Conservation (phyloP, 129 eudicot genomes). For the Cynara cardunculus region DNA sequence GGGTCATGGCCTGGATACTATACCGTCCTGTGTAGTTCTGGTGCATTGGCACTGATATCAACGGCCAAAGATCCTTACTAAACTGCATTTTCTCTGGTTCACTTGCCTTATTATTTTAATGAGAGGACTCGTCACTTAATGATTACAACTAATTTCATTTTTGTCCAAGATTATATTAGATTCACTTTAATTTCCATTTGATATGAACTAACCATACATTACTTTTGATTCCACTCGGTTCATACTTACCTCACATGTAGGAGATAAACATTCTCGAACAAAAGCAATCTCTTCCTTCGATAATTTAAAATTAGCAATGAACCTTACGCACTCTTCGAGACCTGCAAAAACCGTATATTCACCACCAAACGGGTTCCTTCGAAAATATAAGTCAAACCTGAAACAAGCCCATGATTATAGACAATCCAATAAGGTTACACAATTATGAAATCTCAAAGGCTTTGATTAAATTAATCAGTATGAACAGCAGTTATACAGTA, state of each 20-base stretch:
- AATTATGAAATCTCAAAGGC: neutral
- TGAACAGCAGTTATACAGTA: neutral
- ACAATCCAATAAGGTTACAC: slow-evolving; percentile 1
- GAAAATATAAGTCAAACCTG: slow-evolving; percentile 94
- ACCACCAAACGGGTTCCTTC: slow-evolving; percentile 93
- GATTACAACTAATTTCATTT: neutral
- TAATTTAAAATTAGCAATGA: slow-evolving; percentile 80
- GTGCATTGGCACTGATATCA: too few relatives aligned
- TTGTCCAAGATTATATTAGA: neutral
- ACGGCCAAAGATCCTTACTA: too few relatives aligned
- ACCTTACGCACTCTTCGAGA: slow-evolving; percentile 87
- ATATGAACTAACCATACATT: neutral
- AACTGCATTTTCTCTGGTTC: too few relatives aligned
- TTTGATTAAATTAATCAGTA: neutral
- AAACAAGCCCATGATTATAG: slow-evolving; percentile 13
- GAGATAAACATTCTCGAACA: slow-evolving; percentile 57
- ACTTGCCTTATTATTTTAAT: too few relatives aligned
- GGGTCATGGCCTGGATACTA: too few relatives aligned
- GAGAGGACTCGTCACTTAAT: neutral
- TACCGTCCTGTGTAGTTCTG: too few relatives aligned
- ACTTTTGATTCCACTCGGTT: neutral
- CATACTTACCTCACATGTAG: slow-evolving; percentile 75
- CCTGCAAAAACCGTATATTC: slow-evolving; percentile 97
- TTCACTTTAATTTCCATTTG: neutral
- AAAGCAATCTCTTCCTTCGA: slow-evolving; percentile 73